These are phyloP conservation scores for Coniosporium tulheliwenetii DNA, from an alignment of 2,329 filamentous ascomycete species.

Conservation along the genomic window DNA sequence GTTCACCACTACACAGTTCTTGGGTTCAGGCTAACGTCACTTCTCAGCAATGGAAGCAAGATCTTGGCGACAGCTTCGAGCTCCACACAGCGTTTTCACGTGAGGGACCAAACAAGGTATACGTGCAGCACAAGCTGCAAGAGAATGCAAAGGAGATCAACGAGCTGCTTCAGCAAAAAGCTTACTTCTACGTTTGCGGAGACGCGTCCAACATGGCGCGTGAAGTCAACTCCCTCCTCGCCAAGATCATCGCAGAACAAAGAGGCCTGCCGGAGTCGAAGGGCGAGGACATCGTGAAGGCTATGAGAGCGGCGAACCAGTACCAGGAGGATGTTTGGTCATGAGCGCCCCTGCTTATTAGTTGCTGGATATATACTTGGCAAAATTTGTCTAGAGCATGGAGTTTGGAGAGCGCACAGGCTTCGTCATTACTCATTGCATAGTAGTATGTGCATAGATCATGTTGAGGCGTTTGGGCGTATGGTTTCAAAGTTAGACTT, in stretches of 20 bases:
- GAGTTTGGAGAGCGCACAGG: neutral
- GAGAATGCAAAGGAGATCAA: constrained; percentile 75
- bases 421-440: too few relatives aligned
- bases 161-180: constrained; percentile 69
- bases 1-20: too few relatives aligned
- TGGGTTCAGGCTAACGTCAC: too few relatives aligned
- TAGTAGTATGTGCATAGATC: too few relatives aligned
- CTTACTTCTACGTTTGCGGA: constrained; percentile 96
- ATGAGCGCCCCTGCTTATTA: constrained; percentile 12
- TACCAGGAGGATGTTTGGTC: constrained; percentile 79
- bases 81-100: constrained; percentile 93
- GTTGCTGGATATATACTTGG: neutral
- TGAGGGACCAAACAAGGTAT: constrained; percentile 74
- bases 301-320: constrained; percentile 85
- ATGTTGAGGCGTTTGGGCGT: too few relatives aligned
- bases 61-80: constrained; percentile 76
- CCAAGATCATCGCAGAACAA: constrained; percentile 72
- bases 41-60: constrained; percentile 33
- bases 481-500: too few relatives aligned
- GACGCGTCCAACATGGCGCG: constrained; percentile 96
- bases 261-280: constrained; percentile 70
- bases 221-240: constrained; percentile 71
- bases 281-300: constrained; percentile 92
- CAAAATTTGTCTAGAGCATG: neutral
- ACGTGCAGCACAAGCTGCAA: constrained; percentile 85